Percentiles rank a stretch among this genome's conserved stretches.
phyloP scores from a whole-genome alignment of 225 moss, liverwort and hornwort genomes.

The Physcomitrellopsis africana region DNA sequence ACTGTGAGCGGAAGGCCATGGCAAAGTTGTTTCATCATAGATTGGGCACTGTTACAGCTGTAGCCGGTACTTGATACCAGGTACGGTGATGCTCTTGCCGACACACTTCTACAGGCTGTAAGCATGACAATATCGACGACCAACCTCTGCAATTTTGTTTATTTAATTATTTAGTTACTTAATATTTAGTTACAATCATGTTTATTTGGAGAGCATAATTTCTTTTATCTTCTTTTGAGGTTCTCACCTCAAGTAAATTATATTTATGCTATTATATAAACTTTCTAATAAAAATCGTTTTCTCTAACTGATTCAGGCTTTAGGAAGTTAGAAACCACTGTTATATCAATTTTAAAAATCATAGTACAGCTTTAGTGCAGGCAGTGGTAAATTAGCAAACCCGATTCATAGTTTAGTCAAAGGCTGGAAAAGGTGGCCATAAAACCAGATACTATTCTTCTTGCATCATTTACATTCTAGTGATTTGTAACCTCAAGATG shows the following conservation, averaged over 20 bases:
- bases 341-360: constrained; percentile 24
- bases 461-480: constrained; percentile 22
- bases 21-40: constrained; percentile 88
- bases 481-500: constrained; percentile 14
- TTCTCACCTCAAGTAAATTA: neutral
- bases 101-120: constrained; percentile 1
- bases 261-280: neutral
- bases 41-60: constrained; percentile 44
- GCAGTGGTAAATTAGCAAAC: constrained; percentile 22
- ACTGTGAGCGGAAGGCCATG: constrained; percentile 92
- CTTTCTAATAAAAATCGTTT: constrained; percentile 3
- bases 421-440: constrained; percentile 13
- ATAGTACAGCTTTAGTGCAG: constrained; percentile 1
- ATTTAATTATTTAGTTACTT: neutral
- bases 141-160: neutral
- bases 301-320: constrained; percentile 26
- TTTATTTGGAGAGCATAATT: neutral
- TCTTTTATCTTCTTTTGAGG: neutral
- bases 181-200: neutral
- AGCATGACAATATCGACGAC: neutral
- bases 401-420: constrained; percentile 19
- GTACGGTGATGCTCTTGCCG: constrained; percentile 22
- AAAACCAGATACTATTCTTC: constrained; percentile 17
- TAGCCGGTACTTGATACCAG: constrained; percentile 40
- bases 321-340: constrained; percentile 19